Percentiles rank a stretch among this genome's conserved stretches.
phyloP scores from a whole-genome alignment of 1,139 yeast genomes.

The Hemisphaericaspora lyxosophila region DNA sequence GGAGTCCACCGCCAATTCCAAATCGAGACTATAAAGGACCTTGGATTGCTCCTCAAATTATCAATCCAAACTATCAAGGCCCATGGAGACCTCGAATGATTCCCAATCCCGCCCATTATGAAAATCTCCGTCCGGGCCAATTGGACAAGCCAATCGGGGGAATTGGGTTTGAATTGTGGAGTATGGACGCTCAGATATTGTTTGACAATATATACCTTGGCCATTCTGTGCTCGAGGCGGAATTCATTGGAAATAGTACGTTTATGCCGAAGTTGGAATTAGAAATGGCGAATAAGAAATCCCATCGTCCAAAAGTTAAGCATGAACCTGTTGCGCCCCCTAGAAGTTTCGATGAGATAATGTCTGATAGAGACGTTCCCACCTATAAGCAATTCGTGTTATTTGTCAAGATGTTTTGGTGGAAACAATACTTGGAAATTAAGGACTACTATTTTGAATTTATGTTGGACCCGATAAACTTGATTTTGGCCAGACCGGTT shows the following conservation, averaged over 20 bases:
- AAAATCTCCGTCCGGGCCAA: conserved; percentile 58
- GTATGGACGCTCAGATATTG: conserved; percentile 71
- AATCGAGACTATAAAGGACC: conserved; percentile 76
- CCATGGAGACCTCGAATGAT: conserved; percentile 70
- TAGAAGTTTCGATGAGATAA: conserved; percentile 35
- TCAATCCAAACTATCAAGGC: conserved; percentile 78
- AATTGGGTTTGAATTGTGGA: conserved; percentile 88
- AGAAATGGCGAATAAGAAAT: conserved; percentile 47
- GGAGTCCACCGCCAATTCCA: conserved; percentile 56
- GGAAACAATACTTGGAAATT: conserved; percentile 26
- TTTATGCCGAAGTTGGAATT: conserved; percentile 59
- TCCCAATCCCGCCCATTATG: conserved; percentile 68
- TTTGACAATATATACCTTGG: conserved; percentile 88
- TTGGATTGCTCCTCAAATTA: conserved; percentile 68
- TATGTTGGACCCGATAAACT: conserved; percentile 39
- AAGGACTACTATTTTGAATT: conserved; percentile 38
- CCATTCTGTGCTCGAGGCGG: conserved; percentile 80
- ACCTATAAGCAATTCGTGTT: conserved; percentile 19
- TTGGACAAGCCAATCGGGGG: conserved; percentile 74
- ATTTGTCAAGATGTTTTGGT: conserved; percentile 22
- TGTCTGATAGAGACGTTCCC: conserved; percentile 25
- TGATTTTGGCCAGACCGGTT: conserved; percentile 45
- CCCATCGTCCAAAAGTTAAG: conserved; percentile 38
- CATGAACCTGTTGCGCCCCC: conserved; percentile 45
- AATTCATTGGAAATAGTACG: conserved; percentile 73